These are phyloP conservation scores for Phaffia rhodozyma DNA, from an alignment of 1,284 basidiomycete species.

Conservation along the genomic window DNA sequence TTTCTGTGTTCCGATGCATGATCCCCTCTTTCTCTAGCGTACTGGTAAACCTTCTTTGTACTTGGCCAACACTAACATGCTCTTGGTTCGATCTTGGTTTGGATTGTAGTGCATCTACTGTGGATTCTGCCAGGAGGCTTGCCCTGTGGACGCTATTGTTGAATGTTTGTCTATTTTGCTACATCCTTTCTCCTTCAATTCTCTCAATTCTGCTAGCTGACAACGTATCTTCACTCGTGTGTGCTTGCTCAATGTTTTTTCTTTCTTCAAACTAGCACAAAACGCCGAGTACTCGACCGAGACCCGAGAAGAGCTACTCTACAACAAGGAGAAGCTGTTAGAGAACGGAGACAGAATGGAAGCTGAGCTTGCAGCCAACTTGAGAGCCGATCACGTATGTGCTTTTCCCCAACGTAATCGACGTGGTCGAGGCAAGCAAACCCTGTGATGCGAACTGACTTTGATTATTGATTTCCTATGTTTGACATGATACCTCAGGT, in stretches of 20 bases:
- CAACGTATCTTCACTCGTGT: neutral
- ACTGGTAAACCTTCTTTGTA: neutral
- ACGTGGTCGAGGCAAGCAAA: too few species aligned
- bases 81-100: neutral
- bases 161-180: constrained; percentile 58
- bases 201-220: neutral
- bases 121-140: constrained; percentile 94
- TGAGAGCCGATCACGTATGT: constrained; percentile 47
- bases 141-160: constrained; percentile 98
- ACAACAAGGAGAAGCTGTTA: constrained; percentile 94
- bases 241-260: neutral
- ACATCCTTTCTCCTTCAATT: neutral
- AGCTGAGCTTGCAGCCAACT: constrained; percentile 89
- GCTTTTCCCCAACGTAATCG: too few species aligned
- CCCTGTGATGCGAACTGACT: too few species aligned
- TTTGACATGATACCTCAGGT: too few species aligned
- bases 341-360: constrained; percentile 93
- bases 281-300: constrained; percentile 95
- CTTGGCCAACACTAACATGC: constrained; percentile 13
- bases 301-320: constrained; percentile 93
- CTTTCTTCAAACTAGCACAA: constrained; percentile 50
- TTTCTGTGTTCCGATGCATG: neutral
- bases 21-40: neutral
- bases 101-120: constrained; percentile 73
- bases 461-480: too few species aligned